phyloP scores from a whole-genome alignment of 2,329 filamentous ascomycete genomes.

The Teratosphaeria gauchensis region DNA sequence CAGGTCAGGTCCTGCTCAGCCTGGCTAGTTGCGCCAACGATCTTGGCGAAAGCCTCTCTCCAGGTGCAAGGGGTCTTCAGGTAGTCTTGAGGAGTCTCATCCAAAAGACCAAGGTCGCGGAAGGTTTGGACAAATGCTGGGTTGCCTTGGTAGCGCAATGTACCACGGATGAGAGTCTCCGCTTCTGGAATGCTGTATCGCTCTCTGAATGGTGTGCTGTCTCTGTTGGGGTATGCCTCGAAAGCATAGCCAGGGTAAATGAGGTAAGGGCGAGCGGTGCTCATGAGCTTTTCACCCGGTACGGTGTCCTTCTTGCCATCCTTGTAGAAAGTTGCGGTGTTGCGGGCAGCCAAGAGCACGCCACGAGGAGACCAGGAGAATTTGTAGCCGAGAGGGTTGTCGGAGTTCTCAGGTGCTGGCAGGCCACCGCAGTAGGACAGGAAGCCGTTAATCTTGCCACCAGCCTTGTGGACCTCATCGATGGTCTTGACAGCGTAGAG shows the following conservation, averaged over 20 bases:
- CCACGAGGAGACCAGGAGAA: conserved; percentile 70
- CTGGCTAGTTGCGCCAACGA: conserved; percentile 59
- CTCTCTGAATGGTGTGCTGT: conserved; percentile 79
- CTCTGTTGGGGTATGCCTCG: conserved; percentile 87
- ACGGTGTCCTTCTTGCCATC: conserved; percentile 60
- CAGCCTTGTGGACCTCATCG: conserved; percentile 72
- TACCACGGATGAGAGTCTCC: conserved; percentile 74
- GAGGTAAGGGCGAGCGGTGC: conserved; percentile 74
- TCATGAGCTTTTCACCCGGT: conserved; percentile 54
- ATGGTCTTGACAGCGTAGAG: conserved; percentile 81
- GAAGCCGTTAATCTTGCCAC: conserved; percentile 78
- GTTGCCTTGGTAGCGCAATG: conserved; percentile 80
- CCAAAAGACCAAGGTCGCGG: conserved; percentile 83
- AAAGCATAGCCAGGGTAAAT: conserved; percentile 85
- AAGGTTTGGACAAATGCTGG: conserved; percentile 81
- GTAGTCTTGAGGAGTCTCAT: conserved; percentile 55
- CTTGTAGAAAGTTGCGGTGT: conserved; percentile 74
- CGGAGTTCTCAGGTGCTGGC: conserved; percentile 57
- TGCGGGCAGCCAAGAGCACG: conserved; percentile 77
- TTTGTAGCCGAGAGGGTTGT: conserved; percentile 90
- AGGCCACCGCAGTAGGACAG: conserved; percentile 77
- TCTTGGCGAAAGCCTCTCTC: conserved; percentile 74
- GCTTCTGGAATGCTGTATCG: conserved; percentile 88
- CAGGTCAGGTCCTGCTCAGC: conserved; percentile 54
- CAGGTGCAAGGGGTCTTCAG: conserved; percentile 58